These are phyloP conservation scores for Alnus glutinosa DNA, from an alignment of 306 rosid genomes.

Conservation along the genomic window DNA sequence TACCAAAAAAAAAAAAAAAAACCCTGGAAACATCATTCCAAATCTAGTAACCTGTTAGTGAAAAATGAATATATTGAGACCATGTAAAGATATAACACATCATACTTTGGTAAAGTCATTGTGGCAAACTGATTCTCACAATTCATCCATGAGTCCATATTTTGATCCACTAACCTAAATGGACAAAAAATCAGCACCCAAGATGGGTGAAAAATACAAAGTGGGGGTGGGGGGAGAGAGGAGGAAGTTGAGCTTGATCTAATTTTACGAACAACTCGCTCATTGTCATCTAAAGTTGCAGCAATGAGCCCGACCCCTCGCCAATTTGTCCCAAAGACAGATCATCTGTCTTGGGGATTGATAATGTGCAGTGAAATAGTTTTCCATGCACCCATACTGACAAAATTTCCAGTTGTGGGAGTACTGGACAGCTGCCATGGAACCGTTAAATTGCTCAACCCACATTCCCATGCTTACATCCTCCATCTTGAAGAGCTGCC, in stretches of 20 bases:
- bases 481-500: constrained; percentile 97
- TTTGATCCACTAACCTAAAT: neutral
- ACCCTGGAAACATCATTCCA: no score
- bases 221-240: neutral
- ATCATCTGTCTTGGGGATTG: constrained; percentile 97
- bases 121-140: neutral
- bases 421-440: constrained; percentile 58
- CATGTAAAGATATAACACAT: neutral
- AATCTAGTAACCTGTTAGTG: no score
- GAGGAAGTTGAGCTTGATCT: neutral
- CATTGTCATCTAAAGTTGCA: constrained; percentile 80
- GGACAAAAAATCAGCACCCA: constrained; percentile 11
- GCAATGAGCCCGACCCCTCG: constrained; percentile 74
- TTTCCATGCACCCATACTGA: constrained; percentile 92
- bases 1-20: no score
- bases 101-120: neutral
- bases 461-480: constrained; percentile 99
- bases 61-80: neutral
- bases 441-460: constrained; percentile 79
- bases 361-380: constrained; percentile 92
- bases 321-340: constrained; percentile 90
- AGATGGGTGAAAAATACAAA: neutral
- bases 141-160: neutral
- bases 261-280: neutral
- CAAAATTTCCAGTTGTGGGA: constrained; percentile 98